Evolutionary conservation across 169 alveolate genomes (phyloP), one percentile per base, ranked within the genome.

Genomic region (Plasmodium relictum): DNA sequence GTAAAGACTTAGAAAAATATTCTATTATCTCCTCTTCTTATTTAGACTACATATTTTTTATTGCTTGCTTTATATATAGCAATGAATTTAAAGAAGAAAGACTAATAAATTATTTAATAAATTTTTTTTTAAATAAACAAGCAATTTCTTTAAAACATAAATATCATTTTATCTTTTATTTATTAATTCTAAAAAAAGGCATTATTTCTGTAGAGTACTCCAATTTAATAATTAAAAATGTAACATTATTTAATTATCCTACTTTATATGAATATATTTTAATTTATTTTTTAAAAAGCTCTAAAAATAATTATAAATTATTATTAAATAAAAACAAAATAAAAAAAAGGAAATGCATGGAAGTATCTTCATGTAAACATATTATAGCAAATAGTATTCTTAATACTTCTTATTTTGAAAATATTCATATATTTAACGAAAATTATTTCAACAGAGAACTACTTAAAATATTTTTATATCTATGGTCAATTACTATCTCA

Each of bases 101-200:
- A n/a, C 10, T 76, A 44, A 0, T 63, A 14, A 10, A 18, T 3
- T 18, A n/a, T 50, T 22, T 76, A 48, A 16, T 62, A 0, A 31
- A 14, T 0, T 44, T 61, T 5, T 39, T 63, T 62, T 18, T 76
- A 66, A 52, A 18, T 6, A 76, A 9, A 7, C 0, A 76, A 52
- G 54, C 10, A 22, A 24, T 5, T 12, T 7, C 26, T n/a, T 39
- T 39, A 62, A 31, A 42, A 63, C 12, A 73, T 10, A 24, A 54
- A 31, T 39, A 76, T 66, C 73, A 59, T 76, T 76, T 44, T 45
- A 2, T 56, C 9, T 56, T 76, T 76, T 76, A 62, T 76, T 62
- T 76, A 18, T 48, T 76, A 63, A 62, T 16, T 24, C 24, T 76
- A n/a, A 41, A 18, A 61, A 18, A 12, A 6, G 76, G 20, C 0